Evolutionary conservation across 192 early-diverging fungal species (phyloP).

Genomic region (Entomortierella lignicola): DNA sequence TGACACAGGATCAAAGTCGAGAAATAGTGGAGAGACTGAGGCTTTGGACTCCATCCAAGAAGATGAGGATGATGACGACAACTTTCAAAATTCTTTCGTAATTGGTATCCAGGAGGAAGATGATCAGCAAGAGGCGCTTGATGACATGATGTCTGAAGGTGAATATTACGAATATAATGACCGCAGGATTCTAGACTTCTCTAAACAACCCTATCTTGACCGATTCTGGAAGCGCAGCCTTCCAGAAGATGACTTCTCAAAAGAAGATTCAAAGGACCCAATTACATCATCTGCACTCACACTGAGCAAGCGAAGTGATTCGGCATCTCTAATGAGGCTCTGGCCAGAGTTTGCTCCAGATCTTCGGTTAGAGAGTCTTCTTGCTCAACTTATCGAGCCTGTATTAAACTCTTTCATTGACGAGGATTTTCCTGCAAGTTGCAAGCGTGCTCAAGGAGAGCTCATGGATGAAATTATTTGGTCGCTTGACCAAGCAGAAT

Average conservation of each 20-base stretch:
- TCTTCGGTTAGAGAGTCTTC: conserved; percentile 24
- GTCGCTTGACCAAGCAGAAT: conserved; percentile 27
- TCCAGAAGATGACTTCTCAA: not conserved
- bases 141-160: conserved; percentile 5
- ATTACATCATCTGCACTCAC: not conserved
- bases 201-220: no score
- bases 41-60: conserved; percentile 5
- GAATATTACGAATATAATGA: conserved; percentile 8
- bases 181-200: not conserved
- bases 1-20: not conserved
- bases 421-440: conserved; percentile 39
- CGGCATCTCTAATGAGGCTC: not conserved
- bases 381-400: conserved; percentile 39
- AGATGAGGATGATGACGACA: not conserved
- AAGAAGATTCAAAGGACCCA: not conserved
- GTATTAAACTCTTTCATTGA: conserved; percentile 31
- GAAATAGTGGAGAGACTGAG: not conserved
- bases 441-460: conserved; percentile 44
- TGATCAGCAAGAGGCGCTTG: not conserved
- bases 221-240: conserved; percentile 19
- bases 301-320: not conserved
- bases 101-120: not conserved
- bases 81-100: not conserved
- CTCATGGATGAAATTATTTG: conserved; percentile 45
- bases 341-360: conserved; percentile 20